Evolutionary conservation across 352 stramenopile genomes (phyloP).

Genomic region (Phytophthora ramorum): DNA sequence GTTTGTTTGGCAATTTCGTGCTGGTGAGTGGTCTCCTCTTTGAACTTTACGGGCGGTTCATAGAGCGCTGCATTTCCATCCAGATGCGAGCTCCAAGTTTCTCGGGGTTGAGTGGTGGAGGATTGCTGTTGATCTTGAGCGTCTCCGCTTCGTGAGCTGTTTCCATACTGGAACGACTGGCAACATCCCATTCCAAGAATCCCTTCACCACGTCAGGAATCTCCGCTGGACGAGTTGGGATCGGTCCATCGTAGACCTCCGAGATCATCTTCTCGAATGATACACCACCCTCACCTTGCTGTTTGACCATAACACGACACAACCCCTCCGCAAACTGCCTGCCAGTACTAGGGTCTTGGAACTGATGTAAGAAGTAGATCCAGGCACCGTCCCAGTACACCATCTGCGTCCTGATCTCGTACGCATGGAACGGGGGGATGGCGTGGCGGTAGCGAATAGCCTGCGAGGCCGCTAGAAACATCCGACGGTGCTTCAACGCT

Average conservation of each 20-base stretch:
- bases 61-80: constrained; percentile 49
- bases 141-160: constrained; percentile 22
- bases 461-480: constrained; percentile 73
- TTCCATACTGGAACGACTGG: constrained; percentile 49
- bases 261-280: constrained; percentile 38
- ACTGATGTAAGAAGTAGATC: constrained; percentile 72
- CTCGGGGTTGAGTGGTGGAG: constrained; percentile 13
- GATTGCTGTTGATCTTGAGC: not conserved
- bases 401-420: constrained; percentile 62
- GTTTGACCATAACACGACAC: constrained; percentile 41
- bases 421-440: constrained; percentile 57
- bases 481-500: constrained; percentile 61
- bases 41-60: constrained; percentile 41
- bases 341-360: constrained; percentile 54
- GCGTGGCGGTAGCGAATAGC: constrained; percentile 60
- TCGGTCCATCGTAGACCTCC: constrained; percentile 34
- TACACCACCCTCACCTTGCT: constrained; percentile 19
- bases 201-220: constrained; percentile 47
- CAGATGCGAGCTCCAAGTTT: constrained; percentile 35
- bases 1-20: not conserved
- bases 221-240: constrained; percentile 27
- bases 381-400: constrained; percentile 61
- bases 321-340: constrained; percentile 67
- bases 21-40: not conserved
- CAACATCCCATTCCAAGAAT: constrained; percentile 50